Conservation (phyloP, 129 eudicot species). For the Oenanthe sinensis region DNA sequence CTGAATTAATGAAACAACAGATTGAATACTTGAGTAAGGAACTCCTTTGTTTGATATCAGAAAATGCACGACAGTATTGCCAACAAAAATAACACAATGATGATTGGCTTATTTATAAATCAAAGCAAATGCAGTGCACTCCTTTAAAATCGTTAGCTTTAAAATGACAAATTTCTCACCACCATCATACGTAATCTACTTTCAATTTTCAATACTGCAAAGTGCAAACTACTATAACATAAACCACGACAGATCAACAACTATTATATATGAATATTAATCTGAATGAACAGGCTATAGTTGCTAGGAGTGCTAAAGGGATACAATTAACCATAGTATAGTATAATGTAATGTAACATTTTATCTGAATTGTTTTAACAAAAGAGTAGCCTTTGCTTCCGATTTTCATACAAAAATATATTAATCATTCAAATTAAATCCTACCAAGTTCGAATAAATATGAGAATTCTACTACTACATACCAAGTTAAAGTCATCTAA, state of each 20-base stretch:
- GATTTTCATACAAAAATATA: neutral
- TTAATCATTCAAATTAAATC: neutral
- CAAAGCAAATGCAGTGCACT: neutral
- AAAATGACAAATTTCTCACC: neutral
- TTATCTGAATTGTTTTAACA: neutral
- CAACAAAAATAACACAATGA: neutral
- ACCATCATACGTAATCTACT: neutral
- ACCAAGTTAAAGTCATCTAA: too few relatives aligned
- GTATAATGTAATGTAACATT: too few relatives aligned
- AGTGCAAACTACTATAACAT: too few relatives aligned
- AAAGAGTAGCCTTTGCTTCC: neutral
- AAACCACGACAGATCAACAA: too few relatives aligned
- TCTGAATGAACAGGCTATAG: too few relatives aligned
- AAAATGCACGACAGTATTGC: neutral
- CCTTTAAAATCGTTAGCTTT: neutral
- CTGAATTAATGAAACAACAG: constrained; percentile 30
- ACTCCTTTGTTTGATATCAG: neutral
- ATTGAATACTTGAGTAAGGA: neutral
- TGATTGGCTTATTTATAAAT: neutral
- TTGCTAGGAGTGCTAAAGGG: neutral
- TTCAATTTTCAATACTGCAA: neutral
- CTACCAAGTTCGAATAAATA: too few relatives aligned
- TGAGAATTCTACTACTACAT: too few relatives aligned
- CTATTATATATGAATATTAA: neutral
- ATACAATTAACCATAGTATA: neutral